These are phyloP conservation scores for Saccharomycopsis crataegensis DNA, from an alignment of 1,139 yeast genomes.

Conservation along the genomic window DNA sequence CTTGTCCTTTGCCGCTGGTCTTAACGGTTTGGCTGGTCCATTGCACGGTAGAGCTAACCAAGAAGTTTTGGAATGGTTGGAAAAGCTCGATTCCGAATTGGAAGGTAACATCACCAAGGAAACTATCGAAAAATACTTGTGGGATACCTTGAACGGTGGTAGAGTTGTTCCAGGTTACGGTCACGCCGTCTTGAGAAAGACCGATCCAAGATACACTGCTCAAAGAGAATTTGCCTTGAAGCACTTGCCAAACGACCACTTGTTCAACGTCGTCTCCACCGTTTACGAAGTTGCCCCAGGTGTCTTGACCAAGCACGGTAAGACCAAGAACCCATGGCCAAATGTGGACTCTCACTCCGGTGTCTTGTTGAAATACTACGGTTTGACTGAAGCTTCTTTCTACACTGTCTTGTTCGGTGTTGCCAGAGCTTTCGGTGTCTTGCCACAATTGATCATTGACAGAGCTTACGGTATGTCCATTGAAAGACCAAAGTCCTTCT, in stretches of 20 bases:
- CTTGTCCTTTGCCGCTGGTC: constrained; percentile 88
- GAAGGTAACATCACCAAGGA: constrained; percentile 65
- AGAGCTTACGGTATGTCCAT: constrained; percentile 93
- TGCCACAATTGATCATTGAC: constrained; percentile 94
- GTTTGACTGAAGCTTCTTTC: constrained; percentile 90
- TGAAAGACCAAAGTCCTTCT: constrained; percentile 97
- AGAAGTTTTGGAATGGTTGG: constrained; percentile 92
- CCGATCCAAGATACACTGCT: constrained; percentile 97
- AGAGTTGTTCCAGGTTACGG: constrained; percentile 98
- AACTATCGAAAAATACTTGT: constrained; percentile 78
- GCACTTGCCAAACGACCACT: constrained; percentile 95
- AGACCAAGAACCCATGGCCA: constrained; percentile 99
- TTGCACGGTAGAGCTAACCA: constrained; percentile 98
- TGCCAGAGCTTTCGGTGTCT: constrained; percentile 95
- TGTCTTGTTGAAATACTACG: constrained; percentile 94
- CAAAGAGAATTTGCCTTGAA: constrained; percentile 94
- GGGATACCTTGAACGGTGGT: constrained; percentile 87
- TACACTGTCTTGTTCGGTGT: constrained; percentile 98
- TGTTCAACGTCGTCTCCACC: constrained; percentile 83
- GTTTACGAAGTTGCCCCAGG: constrained; percentile 94
- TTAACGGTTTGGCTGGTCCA: constrained; percentile 97
- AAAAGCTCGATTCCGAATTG: constrained; percentile 70
- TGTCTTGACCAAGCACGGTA: constrained; percentile 93
- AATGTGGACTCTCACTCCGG: constrained; percentile 98
- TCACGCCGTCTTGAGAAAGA: constrained; percentile 92